Base-by-base conservation (phyloP, 208 protist genomes). In the Trypanosoma lewisi region DNA sequence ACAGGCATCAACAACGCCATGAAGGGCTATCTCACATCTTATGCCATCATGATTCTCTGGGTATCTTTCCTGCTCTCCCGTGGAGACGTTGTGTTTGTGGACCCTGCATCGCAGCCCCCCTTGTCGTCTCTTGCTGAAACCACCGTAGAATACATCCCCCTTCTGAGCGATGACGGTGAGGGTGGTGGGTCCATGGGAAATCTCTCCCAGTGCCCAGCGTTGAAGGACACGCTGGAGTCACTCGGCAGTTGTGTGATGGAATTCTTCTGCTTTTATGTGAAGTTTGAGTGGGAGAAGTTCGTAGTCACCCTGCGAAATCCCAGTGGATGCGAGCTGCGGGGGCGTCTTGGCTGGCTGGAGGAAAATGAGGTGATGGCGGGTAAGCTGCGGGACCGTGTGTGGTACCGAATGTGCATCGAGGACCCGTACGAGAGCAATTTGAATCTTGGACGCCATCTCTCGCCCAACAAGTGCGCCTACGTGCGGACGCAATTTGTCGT, bases 341-440 rank as follows among this genome's bases (percentile, higher is more conserved):
- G 19, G 5, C 2, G 71, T 30, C 67, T 83, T 8, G 68, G 61
- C 16, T 91, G 87, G 84, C 36, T 63, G 8, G 50, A 25, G n/a
- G 58, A 36, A 2, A 49, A 78, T 45, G 77, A 79, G 17, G 33
- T 77, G 36, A 27, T 61, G 27, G 53, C 55, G 11, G 23, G 64
- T 27, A 36, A 75, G 17, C 56, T 85, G n/a, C 52, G 77, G 14
- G 42, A 89, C 33, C 74, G 82, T 14, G 60, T 83, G 54, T 89
- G 75, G 65, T 82, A 88, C 61, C 44, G 66, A 39, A 64, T 92
- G 33, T 92, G 76, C 63, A 91, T 94, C 54, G 85, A 92, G 39
- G 88, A 94, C 55, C 70, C 79, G 21, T 94, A 92, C 66, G 88
- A 94, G 44, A 72, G 86, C 9, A 45, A 91, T 49, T 67, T 92